Evolutionary conservation across 148 eudicot species (phyloP).

Genomic region (Camellia japonica): DNA sequence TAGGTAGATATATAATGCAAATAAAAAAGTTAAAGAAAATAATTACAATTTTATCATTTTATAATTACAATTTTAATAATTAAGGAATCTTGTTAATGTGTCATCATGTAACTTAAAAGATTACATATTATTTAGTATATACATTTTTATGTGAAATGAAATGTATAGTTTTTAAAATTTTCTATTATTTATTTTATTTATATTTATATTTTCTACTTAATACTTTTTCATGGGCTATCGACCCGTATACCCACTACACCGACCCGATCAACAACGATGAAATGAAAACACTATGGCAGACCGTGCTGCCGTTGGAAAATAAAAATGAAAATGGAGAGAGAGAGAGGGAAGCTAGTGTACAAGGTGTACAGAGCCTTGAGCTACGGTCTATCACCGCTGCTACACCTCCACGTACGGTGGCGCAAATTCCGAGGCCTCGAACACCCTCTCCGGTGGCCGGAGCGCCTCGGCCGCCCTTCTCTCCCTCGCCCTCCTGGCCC

Average conservation of each 20-base stretch:
- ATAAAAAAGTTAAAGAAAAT: no score
- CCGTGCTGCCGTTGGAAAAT: not conserved
- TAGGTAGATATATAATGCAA: no score
- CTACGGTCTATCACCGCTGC: conserved; percentile 56
- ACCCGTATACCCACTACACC: not conserved
- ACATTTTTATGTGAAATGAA: no score
- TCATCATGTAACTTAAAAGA: no score
- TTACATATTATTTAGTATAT: no score
- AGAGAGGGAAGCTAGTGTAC: conserved; percentile 57
- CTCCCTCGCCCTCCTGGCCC: conserved; percentile 69
- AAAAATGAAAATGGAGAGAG: conserved; percentile 28
- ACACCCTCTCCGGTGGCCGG: conserved; percentile 72
- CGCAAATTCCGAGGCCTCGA: conserved; percentile 73
- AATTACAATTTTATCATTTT: no score
- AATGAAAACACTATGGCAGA: not conserved
- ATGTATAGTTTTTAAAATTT: no score
- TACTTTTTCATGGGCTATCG: no score
- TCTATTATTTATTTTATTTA: no score
- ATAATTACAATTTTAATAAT: no score
- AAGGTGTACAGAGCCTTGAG: conserved; percentile 56
- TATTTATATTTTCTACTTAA: no score
- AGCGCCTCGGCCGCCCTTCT: conserved; percentile 82
- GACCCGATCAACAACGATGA: not conserved
- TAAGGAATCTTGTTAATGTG: no score
- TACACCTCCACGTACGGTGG: conserved; percentile 66